Evolutionary conservation across 2,329 filamentous ascomycete genomes (phyloP).

Genomic region (Microsporum audouinii): DNA sequence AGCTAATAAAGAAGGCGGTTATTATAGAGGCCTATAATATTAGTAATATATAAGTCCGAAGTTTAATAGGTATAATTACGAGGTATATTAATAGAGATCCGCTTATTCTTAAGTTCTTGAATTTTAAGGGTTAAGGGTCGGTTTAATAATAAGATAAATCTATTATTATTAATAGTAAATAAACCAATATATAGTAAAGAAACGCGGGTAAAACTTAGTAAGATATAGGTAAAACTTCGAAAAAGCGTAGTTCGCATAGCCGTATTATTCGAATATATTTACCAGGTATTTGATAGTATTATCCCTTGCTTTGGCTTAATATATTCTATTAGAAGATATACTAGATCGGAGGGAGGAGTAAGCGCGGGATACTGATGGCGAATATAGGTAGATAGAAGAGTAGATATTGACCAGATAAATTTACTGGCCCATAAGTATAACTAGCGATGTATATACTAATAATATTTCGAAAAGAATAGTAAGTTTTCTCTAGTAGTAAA

Average conservation of each 20-base stretch:
- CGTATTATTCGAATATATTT: conserved; percentile 10
- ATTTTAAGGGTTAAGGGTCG: conserved; percentile 20
- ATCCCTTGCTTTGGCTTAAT: conserved; percentile 13
- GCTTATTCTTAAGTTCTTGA: conserved; percentile 20
- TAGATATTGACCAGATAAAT: neutral
- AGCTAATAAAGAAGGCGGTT: conserved; percentile 21
- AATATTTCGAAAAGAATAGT: neutral
- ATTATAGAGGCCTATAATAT: conserved; percentile 20
- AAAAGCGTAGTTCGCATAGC: conserved; percentile 17
- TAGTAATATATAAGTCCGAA: conserved; percentile 19
- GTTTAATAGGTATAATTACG: conserved; percentile 18
- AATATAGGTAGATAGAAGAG: neutral
- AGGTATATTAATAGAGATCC: conserved; percentile 19
- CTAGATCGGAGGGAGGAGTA: neutral
- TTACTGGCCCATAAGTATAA: neutral
- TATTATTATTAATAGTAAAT: conserved; percentile 20
- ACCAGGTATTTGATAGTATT: conserved; percentile 21
- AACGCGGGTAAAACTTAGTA: conserved; percentile 13
- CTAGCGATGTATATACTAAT: neutral
- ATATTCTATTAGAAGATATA: conserved; percentile 17
- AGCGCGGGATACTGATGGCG: neutral
- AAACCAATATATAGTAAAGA: conserved; percentile 27
- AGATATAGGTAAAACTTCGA: conserved; percentile 13
- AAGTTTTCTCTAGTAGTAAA: neutral
- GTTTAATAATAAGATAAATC: conserved; percentile 18